phyloP scores from a whole-genome alignment of 139 green algal genomes.

The Nannochloris sp. region DNA sequence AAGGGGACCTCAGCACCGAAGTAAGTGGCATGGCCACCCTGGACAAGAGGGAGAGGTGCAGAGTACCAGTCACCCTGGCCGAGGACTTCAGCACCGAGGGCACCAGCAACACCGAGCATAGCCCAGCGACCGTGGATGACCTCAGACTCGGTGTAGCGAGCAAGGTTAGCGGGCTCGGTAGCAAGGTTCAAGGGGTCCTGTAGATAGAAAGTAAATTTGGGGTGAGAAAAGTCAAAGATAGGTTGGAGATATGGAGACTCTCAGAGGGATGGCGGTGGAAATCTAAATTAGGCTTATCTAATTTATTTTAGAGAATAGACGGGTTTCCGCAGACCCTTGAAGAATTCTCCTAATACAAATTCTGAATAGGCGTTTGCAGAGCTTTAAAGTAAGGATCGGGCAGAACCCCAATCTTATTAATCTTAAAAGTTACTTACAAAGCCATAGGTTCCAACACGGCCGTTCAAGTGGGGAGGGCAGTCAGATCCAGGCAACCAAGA shows the following conservation, averaged over 20 bases:
- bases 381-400: too few relatives aligned
- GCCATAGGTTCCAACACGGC: constrained; percentile 41
- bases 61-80: constrained; percentile 59
- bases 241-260: too few relatives aligned
- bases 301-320: too few relatives aligned
- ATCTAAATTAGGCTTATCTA: too few relatives aligned
- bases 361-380: too few relatives aligned
- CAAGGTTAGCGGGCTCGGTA: constrained; percentile 15
- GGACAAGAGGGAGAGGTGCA: constrained; percentile 63
- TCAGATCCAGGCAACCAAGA: constrained; percentile 64
- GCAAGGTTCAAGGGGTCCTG: constrained; percentile 14
- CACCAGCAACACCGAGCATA: constrained; percentile 26
- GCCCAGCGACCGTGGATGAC: constrained; percentile 49
- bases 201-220: too few relatives aligned
- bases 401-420: too few relatives aligned
- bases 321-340: too few relatives aligned
- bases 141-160: constrained; percentile 52
- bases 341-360: too few relatives aligned
- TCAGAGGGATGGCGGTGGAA: too few relatives aligned
- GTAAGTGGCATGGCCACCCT: constrained; percentile 65
- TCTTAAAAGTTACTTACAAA: constrained; percentile 13
- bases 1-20: constrained; percentile 72
- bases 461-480: constrained; percentile 60
- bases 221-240: too few relatives aligned
- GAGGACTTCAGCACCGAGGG: constrained; percentile 35